Evolutionary conservation across 805 yeast genomes (phyloP).

Genomic region (Ogataea wickerhamii): DNA sequence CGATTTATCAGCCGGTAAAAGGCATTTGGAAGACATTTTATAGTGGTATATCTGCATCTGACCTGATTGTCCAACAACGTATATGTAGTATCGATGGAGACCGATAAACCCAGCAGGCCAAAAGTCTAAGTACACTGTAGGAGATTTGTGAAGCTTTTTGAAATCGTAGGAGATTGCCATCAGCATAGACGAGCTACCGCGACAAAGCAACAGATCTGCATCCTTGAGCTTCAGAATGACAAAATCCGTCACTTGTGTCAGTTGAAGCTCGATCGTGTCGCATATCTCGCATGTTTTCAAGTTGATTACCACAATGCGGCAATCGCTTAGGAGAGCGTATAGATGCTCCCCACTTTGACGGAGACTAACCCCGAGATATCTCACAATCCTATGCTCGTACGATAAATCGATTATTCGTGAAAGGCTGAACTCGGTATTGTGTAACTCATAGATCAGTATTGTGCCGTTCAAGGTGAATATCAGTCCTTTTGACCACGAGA

Average conservation of each 20-base stretch:
- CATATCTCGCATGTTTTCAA: conserved; percentile 7
- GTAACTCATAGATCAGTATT: conserved; percentile 5
- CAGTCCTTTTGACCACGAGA: conserved; percentile 10
- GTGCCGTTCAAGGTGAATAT: conserved; percentile 10
- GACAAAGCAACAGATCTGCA: conserved; percentile 2
- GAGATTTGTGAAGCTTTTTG: conserved; percentile 4
- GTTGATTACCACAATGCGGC: conserved; percentile 4
- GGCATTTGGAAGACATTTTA: conserved; percentile 2
- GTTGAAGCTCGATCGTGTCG: conserved; percentile 3
- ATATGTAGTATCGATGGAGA: conserved; percentile 18
- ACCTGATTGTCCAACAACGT: conserved; percentile 21
- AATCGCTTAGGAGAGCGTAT: conserved; percentile 6
- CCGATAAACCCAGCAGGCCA: conserved; percentile 24
- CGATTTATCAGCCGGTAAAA: conserved; percentile 12
- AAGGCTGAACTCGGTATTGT: background rate
- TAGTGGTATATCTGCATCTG: conserved; percentile 18
- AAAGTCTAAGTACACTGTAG: conserved; percentile 15
- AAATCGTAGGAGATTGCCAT: conserved; percentile 4
- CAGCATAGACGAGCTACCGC: conserved; percentile 5
- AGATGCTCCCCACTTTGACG: conserved; percentile 6
- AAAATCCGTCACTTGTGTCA: background rate
- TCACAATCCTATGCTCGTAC: background rate
- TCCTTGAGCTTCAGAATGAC: conserved; percentile 1
- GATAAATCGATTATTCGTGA: conserved; percentile 10
- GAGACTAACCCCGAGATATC: background rate